Base-by-base conservation (phyloP, 768 basidiomycete species). In the Amyloporia xantha region DNA sequence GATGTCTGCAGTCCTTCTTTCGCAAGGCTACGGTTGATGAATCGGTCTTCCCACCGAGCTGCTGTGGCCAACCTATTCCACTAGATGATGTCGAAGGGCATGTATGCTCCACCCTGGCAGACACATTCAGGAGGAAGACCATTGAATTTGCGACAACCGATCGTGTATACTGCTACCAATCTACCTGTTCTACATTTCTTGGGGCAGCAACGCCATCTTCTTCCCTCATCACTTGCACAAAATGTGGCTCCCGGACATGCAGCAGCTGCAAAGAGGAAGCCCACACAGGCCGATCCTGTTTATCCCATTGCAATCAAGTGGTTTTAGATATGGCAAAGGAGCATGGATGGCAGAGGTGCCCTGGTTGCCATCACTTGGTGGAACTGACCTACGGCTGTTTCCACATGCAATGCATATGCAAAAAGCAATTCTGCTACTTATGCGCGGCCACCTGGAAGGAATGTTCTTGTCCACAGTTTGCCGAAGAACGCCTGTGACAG, bases 401-500 rank as follows among this genome's bases (percentile, higher is more conserved):
- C 56, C 70, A 73, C 51, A 70, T 71, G 58, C 68, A 64, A 3
- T 73, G 70, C 55, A 53, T 62, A 33, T 71, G 70, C 57, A 63
- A 65, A 12, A 65, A 65, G 24, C 62, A 72, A 49, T 73, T 73
- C 52, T 72, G 72, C 53, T 71, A 86, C 57, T 41, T 80, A 5
- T 87, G 86, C 57, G 76, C 77, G 0, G 72, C 59, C 23, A 66
- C 51, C 7, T 87, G 84, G 84, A 84, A 79, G 64, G 71, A 64
- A 0, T 89, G 85, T 48, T 3, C 1, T 0, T 87, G 85, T 51
- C 67, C 67, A 0, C 80, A 81, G 38, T 86, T 82, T 81, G 82
- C 85, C 5, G 84, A 86, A 49, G 44, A 55, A 0, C 62, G 68
- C 4, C 61, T 77, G 13, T 12, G n/a, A n/a, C n/a, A n/a, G n/a